Base-by-base conservation (phyloP, 805 yeast genomes). In the Starmerella powellii region DNA sequence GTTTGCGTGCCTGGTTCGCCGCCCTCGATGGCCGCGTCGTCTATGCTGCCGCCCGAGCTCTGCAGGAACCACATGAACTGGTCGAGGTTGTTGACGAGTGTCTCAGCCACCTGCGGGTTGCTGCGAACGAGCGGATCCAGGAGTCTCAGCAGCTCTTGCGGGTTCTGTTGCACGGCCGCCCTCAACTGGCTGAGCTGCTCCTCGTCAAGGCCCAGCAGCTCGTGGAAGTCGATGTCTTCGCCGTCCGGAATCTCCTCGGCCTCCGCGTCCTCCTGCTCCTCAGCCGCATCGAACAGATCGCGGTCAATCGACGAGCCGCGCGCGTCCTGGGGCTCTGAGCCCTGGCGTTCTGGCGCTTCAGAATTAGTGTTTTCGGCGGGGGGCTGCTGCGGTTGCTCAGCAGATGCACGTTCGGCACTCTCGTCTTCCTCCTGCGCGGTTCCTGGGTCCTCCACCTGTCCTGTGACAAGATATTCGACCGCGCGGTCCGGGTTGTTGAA, bases 401-500 rank as follows among this genome's bases (percentile, higher is more conserved):
- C 46, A 23, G 52, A 46, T n/a, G 50, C 50, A 15, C 55, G 53
- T 28, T 47, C 44, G 17, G 55, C 46, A 15, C 38, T 56, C 15
- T 62, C 54, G 3, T 31, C 47, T 1, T 41, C 44, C 20, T 44
- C 46, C 28, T 48, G 59, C 12, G 60, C 57, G 10, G 56, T 54
- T 20, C 58, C 59, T 15, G 62, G 64, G 24, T 66, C 60, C 55
- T 79, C 88, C 18, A 88, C 74, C 45, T 49, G 47, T 2, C 96
- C 97, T 36, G 87, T 84, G 50, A 91, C 66, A 38, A 91, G 68
- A 60, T 88, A 87, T 60, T 91, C 98, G 12, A 91, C 97, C 0
- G 98, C 98, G 56, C 98, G 77, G 60, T 88, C 97, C 17, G 98
- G 97, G 63, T 91, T 87, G 65, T 88, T 88, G 66, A 77, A 91